Base-by-base conservation (phyloP, 2,329 filamentous ascomycete genomes). In the Amesomyces nigricolor region DNA sequence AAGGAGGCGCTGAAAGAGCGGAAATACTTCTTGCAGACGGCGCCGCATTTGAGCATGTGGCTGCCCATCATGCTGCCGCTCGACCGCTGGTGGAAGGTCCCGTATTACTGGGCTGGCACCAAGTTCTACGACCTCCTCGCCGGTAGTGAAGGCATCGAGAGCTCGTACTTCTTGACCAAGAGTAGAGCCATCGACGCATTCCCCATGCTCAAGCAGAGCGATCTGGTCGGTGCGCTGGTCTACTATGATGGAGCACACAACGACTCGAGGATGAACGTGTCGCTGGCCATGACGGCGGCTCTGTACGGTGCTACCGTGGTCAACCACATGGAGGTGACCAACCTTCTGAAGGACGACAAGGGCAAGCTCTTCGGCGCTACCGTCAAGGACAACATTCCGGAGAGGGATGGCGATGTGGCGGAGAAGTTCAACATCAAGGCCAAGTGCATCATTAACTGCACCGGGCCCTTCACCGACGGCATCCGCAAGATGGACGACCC, bases 241-340 rank as follows among this genome's bases (percentile, higher is more conserved):
- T 94, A 94, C 78, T 92, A 92, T 68, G 86, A 94, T 73, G 88
- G 88, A 60, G 88, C 88, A 55, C 89, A 92, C 75, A 92, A 94
- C 67, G 88, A 94, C 68, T 90, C 88, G 26, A 83, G 88, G 59
- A 94, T 92, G 88, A 92, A 92, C 69, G 85, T 91, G 45, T 89
- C 87, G 9, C 78, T 94, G 47, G 88, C 87, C 19, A 84, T 90
- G 76, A 92, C 88, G 7, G 88, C 88, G 52, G 84, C 87, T 8
- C 77, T 91, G 37, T 91, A 91, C 67, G 89, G 89, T 55, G 85
- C 85, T 46, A 92, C 87, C 13, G 79, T 92, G 22, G 82, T 91
- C 58, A 92, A 90, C 72, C 87, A 94, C 72, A 78, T 89, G 70
- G 86, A 92, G 70, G 87, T 92, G 35, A 91, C 87, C 2, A 76